Evolutionary conservation across 108 stramenopile species (phyloP), one percentile per base, ranked within the genome.

Genomic region (Fragilariopsis cylindrus): DNA sequence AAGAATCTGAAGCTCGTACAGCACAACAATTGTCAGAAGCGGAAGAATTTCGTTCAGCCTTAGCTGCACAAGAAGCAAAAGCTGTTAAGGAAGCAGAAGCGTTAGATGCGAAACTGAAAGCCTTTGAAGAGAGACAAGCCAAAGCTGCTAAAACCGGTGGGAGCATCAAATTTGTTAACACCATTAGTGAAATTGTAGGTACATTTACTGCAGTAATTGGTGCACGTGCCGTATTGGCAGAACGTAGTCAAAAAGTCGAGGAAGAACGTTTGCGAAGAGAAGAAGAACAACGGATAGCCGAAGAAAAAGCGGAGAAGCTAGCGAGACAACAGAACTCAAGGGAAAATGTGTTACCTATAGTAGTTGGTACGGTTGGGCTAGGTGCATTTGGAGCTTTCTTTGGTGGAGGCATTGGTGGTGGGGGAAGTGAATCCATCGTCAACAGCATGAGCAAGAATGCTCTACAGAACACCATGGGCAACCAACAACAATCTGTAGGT

Each of bases 371-470:
- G 21, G 62, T 45, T 63, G 62, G 62, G 46, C 47, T 63, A 45
- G 62, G 62, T 63, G 62, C 62, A 8, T 63, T 63, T 44, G 62
- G 62, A 43, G 62, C 62, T n/a, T 63, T 63, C 13, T 63, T 63
- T 4, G 42, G 42, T 45, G 41, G 58, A 8, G 58, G 41, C 46
- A 41, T 30, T 41, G 58, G 58, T 8, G 19, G 58, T 21, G 58
- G 58, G 7, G 19, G 21, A 30, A 41, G 39, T 60, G 62, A 63
- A 45, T 5, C 39, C 39, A 45, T 43, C 62, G 43, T 43, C 11
- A 45, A 44, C 39, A 9, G 44, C 62, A 7, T 41, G 7, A 6
- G n/a, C 15, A 63, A 44, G 42, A 21, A 21, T 8, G 39, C n/a
- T 7, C 7, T n/a, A 12, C 9, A 45, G 41, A 43, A 45, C 9